A percentile compares a stretch with the other conserved stretches of the same genome.
These are phyloP conservation scores for Flaveria brownii DNA, from an alignment of 129 eudicot genomes.

Conservation along the genomic window DNA sequence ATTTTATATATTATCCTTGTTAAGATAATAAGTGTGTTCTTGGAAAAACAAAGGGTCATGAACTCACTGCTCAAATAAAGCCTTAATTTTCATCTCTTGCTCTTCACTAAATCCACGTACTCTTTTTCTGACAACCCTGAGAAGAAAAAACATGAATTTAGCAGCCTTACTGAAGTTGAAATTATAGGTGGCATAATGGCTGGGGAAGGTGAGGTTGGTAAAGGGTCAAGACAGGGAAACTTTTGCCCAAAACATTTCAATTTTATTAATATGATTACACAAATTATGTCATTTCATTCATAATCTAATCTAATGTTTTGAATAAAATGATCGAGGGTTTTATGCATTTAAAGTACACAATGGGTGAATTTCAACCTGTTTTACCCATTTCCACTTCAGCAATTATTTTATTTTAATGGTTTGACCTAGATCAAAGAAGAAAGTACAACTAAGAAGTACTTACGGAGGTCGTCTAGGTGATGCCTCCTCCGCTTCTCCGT, in stretches of 20 bases:
- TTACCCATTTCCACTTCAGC: background rate
- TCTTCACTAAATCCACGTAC: slow-evolving; percentile 69
- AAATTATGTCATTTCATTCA: background rate
- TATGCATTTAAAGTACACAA: background rate
- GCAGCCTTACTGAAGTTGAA: slow-evolving; percentile 10
- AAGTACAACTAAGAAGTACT: slow-evolving; percentile 35
- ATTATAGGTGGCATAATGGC: background rate
- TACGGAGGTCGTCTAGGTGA: slow-evolving; percentile 55
- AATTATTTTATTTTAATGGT: background rate
- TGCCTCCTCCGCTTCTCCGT: slow-evolving; percentile 27
- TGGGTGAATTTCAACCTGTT: background rate
- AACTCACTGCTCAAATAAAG: slow-evolving; percentile 91
- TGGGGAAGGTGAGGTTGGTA: background rate
- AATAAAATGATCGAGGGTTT: background rate
- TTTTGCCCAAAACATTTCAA: background rate
- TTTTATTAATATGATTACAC: background rate
- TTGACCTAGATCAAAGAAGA: background rate
- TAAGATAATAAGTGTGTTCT: background rate
- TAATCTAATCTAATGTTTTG: background rate
- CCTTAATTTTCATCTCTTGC: slow-evolving; percentile 68
- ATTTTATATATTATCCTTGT: background rate
- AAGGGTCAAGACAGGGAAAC: background rate
- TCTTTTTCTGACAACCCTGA: slow-evolving; percentile 77
- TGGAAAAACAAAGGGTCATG: slow-evolving; percentile 17
- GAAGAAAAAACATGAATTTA: slow-evolving; percentile 7